Conservation (phyloP, 164 flowering plant genomes). For the Kalanchoe fedtschenkoi region DNA sequence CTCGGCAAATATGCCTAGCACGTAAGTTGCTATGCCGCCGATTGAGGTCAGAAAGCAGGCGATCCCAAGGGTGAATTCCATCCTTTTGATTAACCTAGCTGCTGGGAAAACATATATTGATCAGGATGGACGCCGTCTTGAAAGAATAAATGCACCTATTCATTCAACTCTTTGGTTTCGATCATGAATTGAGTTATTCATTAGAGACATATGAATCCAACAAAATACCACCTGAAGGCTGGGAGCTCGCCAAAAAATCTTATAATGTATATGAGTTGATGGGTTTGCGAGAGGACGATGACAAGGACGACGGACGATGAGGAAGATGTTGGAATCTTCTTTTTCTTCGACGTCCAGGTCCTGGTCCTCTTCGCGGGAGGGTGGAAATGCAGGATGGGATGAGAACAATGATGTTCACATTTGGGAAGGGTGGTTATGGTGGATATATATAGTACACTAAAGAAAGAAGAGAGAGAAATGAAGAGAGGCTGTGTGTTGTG, state of each 20-base stretch:
- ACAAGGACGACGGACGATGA: not conserved
- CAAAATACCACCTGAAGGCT: no score
- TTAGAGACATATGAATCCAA: no score
- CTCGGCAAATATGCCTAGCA: not conserved
- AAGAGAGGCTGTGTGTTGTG: not conserved
- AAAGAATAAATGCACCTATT: no score
- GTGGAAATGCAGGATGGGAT: not conserved
- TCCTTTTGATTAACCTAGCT: not conserved
- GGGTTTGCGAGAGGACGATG: not conserved
- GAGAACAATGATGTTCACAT: not conserved
- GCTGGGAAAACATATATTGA: not conserved
- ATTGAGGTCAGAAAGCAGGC: not conserved
- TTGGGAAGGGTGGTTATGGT: not conserved
- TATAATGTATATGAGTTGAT: not conserved
- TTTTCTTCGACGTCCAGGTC: not conserved
- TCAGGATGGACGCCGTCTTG: not conserved
- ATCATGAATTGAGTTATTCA: no score
- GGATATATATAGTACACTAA: not conserved
- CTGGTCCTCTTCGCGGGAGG: conserved; percentile 3
- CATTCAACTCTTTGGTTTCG: no score
- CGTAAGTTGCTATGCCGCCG: not conserved
- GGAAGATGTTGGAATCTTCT: not conserved
- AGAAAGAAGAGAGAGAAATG: not conserved
- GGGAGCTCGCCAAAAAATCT: not conserved
- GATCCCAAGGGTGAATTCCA: not conserved